These are phyloP conservation scores for Fusarium coicis DNA, from an alignment of 2,329 filamentous ascomycete genomes.

Conservation along the genomic window DNA sequence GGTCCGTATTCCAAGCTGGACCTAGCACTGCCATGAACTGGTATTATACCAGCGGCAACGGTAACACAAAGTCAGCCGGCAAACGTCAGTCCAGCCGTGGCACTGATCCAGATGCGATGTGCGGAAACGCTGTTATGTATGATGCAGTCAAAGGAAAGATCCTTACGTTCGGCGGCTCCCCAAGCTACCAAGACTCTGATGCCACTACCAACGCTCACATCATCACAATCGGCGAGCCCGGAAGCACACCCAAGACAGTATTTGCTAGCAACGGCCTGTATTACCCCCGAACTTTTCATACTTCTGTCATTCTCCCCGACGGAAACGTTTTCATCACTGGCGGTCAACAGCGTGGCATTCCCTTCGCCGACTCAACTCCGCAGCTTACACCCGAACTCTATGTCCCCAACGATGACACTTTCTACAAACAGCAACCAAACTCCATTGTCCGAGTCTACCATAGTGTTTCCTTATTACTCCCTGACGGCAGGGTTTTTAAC, in stretches of 20 bases:
- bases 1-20: slow-evolving; percentile 63
- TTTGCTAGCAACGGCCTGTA: slow-evolving; percentile 12
- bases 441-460: slow-evolving; percentile 23
- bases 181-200: slow-evolving; percentile 56
- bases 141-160: slow-evolving; percentile 68
- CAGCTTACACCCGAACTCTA: slow-evolving; percentile 25
- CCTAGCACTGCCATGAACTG: slow-evolving; percentile 65
- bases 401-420: slow-evolving; percentile 5
- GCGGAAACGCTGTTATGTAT: slow-evolving; percentile 67
- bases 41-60: slow-evolving; percentile 54
- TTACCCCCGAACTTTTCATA: slow-evolving; percentile 54
- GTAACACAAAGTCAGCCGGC: slow-evolving; percentile 39
- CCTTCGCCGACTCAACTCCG: slow-evolving; percentile 13
- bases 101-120: slow-evolving; percentile 61
- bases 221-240: slow-evolving; percentile 55
- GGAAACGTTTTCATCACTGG: slow-evolving; percentile 60
- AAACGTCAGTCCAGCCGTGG: slow-evolving; percentile 47
- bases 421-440: slow-evolving; percentile 17
- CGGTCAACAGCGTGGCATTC: slow-evolving; percentile 44
- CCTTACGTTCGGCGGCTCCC: slow-evolving; percentile 61
- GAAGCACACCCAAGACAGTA: background rate
- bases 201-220: slow-evolving; percentile 59
- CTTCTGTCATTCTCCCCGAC: slow-evolving; percentile 60
- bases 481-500: slow-evolving; percentile 21
- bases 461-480: slow-evolving; percentile 8